phyloP scores from a whole-genome alignment of 148 eudicot genomes.

The Linanthus parryae region DNA sequence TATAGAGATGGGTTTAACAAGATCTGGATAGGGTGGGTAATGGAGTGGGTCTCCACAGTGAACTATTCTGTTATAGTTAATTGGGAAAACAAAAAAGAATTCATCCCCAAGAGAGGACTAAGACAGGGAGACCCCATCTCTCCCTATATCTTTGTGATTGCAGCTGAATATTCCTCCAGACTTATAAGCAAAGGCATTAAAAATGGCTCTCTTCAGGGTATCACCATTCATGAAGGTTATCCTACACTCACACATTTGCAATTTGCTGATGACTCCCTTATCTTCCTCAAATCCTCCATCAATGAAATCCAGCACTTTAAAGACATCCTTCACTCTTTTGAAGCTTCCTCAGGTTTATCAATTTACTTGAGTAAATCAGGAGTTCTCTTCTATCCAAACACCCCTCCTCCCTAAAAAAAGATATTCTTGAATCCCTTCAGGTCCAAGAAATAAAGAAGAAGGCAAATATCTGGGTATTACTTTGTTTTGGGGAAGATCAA shows the following conservation, averaged over 20 bases:
- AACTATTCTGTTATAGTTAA: background rate
- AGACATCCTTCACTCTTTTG: background rate
- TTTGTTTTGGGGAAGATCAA: background rate
- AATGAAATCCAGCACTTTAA: background rate
- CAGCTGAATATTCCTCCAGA: background rate
- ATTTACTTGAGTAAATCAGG: background rate
- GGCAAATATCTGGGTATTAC: background rate
- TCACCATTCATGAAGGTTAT: background rate
- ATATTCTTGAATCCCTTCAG: too few species aligned
- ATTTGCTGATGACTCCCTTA: background rate
- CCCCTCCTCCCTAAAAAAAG: too few species aligned
- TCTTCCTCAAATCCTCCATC: background rate
- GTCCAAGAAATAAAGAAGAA: background rate
- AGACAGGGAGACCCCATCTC: background rate
- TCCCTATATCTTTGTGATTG: background rate
- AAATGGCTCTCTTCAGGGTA: background rate
- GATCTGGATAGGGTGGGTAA: too few species aligned
- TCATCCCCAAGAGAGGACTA: background rate
- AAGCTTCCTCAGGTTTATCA: background rate
- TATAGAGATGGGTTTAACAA: too few species aligned
- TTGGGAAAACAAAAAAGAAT: background rate
- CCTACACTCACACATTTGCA: background rate
- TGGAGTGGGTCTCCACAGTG: background rate
- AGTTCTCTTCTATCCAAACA: background rate
- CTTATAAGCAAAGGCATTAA: background rate